Base-by-base conservation (phyloP, 2,329 filamentous ascomycete genomes). In the Akanthomyces uredinophilus region DNA sequence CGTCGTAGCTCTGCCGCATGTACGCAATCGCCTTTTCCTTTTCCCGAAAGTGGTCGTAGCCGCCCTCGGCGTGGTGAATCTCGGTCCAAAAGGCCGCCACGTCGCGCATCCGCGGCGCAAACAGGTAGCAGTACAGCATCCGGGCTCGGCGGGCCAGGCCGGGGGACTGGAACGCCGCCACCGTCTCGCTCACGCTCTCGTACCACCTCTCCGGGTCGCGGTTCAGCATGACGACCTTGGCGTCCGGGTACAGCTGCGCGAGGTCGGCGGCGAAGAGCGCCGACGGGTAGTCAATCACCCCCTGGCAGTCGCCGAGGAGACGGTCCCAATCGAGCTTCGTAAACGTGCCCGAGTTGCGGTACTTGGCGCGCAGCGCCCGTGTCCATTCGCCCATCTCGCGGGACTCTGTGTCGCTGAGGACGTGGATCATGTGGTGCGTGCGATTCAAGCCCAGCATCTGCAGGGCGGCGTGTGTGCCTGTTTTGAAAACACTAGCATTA, bases 21-120 rank as follows among this genome's bases (percentile, higher is more conserved):
- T 74, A 76, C 3, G 71, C 70, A 20, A 76, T 63, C 1, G 76
- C 75, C 65, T 74, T 74, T 2, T 72, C 70, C 64, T 73, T 72
- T 44, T 78, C 74, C 47, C 63, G 62, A 18, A 67, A 68, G 47
- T 74, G 72, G 32, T 75, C 67, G 39, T 68, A 73, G 7, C 46
- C 37, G 37, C 51, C 37, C n/a, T 63, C 64, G 20, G 60, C 51
- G 27, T 43, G 29, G 27, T 13, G 5, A 4, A 63, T n/a, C 16
- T 51, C 65, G 24, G 29, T 44, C 47, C 53, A 63, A 18, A 62
- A 60, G 11, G 46, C 55, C 13, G 50, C 61, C 24, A 41, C 4
- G 51, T 61, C 14, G 37, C 63, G 53, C 60, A 52, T 2, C 58
- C 59, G 6, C 72, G 20, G 3, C 14, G 13, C 11, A n/a, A 56